Percentiles rank a stretch among this genome's conserved stretches.
phyloP scores from a whole-genome alignment of 108 stramenopile genomes.

The Skeletonema marinoi region DNA sequence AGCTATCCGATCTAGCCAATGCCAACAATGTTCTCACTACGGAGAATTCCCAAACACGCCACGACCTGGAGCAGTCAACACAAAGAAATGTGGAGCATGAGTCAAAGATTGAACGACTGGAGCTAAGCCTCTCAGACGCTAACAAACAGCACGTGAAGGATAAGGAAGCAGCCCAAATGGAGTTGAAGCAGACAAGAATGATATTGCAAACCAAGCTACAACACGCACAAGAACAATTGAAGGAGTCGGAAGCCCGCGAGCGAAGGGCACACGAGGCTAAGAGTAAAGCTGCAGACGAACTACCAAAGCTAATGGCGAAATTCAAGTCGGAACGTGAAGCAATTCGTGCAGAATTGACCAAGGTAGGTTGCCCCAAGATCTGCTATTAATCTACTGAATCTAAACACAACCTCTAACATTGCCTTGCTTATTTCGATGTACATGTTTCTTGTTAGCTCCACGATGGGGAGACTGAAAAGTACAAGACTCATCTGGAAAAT shows the following conservation, averaged over 20 bases:
- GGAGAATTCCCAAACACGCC: not conserved
- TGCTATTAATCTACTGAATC: not conserved
- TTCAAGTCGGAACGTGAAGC: constrained; percentile 6
- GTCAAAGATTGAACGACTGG: constrained; percentile 5
- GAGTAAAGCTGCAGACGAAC: constrained; percentile 10
- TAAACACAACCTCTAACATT: not conserved
- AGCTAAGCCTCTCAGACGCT: not conserved
- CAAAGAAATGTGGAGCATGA: constrained; percentile 8
- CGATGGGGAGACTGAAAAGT: not conserved
- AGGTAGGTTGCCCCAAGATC: not conserved
- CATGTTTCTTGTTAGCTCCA: not conserved
- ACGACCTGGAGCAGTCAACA: constrained; percentile 6
- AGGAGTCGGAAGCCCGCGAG: constrained; percentile 29
- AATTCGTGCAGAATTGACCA: constrained; percentile 13
- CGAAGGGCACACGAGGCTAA: constrained; percentile 13
- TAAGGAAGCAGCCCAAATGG: constrained; percentile 8
- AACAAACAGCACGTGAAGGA: not conserved
- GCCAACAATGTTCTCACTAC: not conserved
- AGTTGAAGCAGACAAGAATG: constrained; percentile 4
- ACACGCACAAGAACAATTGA: not conserved
- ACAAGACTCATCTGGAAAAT: constrained; percentile 6
- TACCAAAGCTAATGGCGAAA: constrained; percentile 7
- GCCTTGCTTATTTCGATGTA: not conserved
- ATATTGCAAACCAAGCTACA: constrained; percentile 25
- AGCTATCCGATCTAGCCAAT: not conserved